phyloP scores from a whole-genome alignment of 2,329 filamentous ascomycete species.

The Paraphoma chrysanthemicola region DNA sequence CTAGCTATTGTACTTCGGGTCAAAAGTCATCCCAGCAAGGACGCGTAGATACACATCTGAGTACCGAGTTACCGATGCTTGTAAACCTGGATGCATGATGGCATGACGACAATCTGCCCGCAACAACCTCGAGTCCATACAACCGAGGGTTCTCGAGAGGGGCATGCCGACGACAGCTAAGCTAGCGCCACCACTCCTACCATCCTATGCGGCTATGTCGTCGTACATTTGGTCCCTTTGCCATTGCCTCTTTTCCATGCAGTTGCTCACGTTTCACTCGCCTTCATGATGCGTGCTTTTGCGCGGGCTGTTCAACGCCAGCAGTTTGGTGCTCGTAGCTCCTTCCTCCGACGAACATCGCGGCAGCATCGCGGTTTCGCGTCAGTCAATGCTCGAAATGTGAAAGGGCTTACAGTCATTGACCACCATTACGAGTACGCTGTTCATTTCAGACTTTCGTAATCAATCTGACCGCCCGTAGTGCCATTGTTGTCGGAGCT shows the following conservation, averaged over 20 bases:
- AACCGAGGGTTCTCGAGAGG: slow-evolving; percentile 33
- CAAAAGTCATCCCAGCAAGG: neutral
- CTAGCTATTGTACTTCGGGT: neutral
- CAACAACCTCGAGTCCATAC: slow-evolving; percentile 10
- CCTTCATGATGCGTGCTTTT: slow-evolving; percentile 32
- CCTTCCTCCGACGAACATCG: neutral
- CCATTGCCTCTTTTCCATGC: neutral
- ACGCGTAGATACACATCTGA: neutral
- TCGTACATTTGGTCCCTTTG: slow-evolving; percentile 5
- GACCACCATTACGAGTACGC: slow-evolving; percentile 46
- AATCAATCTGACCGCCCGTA: slow-evolving; percentile 13
- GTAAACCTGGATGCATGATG: too few species aligned
- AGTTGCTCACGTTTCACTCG: neutral
- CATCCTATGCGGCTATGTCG: neutral
- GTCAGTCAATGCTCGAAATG: slow-evolving; percentile 21
- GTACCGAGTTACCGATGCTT: neutral
- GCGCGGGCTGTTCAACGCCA: slow-evolving; percentile 28
- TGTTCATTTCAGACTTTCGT: neutral
- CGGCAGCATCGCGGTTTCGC: slow-evolving; percentile 19
- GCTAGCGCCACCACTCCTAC: slow-evolving; percentile 20
- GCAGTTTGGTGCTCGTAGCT: slow-evolving; percentile 16
- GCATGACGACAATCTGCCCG: neutral
- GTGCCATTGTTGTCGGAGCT: slow-evolving; percentile 57
- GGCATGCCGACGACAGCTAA: slow-evolving; percentile 19
- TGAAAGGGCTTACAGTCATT: slow-evolving; percentile 34